These are phyloP conservation scores for Mycena rosella DNA, from an alignment of 768 basidiomycete species.

Conservation along the genomic window DNA sequence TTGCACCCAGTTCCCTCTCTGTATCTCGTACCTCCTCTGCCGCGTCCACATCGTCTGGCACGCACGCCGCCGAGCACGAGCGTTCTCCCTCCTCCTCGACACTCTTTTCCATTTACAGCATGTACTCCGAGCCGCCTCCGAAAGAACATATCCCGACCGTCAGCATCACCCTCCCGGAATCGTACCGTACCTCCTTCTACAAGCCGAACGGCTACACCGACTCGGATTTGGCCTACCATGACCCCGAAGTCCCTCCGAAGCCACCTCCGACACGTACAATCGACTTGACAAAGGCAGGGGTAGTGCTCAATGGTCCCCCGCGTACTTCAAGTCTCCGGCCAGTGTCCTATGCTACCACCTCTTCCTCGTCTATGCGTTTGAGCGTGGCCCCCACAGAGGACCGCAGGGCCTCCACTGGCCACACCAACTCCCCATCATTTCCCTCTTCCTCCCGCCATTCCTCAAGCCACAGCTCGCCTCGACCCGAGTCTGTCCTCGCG, in stretches of 20 bases:
- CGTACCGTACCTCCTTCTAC: constrained; percentile 44
- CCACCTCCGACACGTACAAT: constrained; percentile 37
- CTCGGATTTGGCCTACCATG: constrained; percentile 50
- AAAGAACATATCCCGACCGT: constrained; percentile 47
- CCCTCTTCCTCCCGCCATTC: constrained; percentile 32
- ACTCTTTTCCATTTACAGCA: constrained; percentile 88
- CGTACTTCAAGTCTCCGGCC: constrained; percentile 32
- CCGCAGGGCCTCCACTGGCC: constrained; percentile 45
- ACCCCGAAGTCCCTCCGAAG: constrained; percentile 38
- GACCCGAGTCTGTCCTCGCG: constrained; percentile 30
- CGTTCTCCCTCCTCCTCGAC: constrained; percentile 79
- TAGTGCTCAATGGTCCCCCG: constrained; percentile 28
- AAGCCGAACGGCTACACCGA: constrained; percentile 42
- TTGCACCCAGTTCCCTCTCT: constrained; percentile 38
- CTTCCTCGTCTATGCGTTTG: constrained; percentile 22
- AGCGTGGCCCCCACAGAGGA: constrained; percentile 46
- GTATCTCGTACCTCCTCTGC: constrained; percentile 47
- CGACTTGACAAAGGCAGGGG: constrained; percentile 37
- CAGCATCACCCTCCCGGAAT: constrained; percentile 48
- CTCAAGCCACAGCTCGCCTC: constrained; percentile 30
- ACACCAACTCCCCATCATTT: constrained; percentile 36
- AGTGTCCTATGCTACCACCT: constrained; percentile 33
- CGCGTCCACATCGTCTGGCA: constrained; percentile 48
- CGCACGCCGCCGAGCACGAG: constrained; percentile 55
- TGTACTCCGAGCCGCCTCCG: constrained; percentile 63